A percentile compares a stretch with the other conserved stretches of the same genome.
phyloP scores from a whole-genome alignment of 2,329 filamentous ascomycete species.

The Stagonosporopsis chrysanthemi region DNA sequence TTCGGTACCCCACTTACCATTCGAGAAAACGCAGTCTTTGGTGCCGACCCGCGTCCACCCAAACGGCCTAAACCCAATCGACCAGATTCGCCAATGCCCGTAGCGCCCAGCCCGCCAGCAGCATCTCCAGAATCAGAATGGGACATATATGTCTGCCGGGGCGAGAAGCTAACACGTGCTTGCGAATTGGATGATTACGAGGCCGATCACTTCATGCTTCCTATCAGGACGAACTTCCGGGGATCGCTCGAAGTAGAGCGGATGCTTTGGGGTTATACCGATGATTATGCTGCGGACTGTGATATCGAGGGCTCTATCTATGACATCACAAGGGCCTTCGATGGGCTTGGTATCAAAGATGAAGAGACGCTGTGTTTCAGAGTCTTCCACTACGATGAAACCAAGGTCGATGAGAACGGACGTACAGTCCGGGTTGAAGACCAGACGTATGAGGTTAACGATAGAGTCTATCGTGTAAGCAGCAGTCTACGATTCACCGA shows the following conservation, averaged over 20 bases:
- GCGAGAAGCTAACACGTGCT: constrained; percentile 13
- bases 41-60: constrained; percentile 1
- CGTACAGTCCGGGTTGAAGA: neutral
- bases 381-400: constrained; percentile 2
- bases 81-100: neutral
- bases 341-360: constrained; percentile 8
- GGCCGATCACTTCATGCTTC: neutral
- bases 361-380: constrained; percentile 14
- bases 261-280: constrained; percentile 19
- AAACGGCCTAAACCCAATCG: constrained; percentile 1
- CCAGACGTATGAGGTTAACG: constrained; percentile 15
- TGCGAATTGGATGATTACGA: constrained; percentile 13
- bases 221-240: constrained; percentile 3
- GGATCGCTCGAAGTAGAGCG: constrained; percentile 14
- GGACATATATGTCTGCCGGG: constrained; percentile 14
- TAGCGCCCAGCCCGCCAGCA: neutral
- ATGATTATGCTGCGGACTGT: constrained; percentile 5
- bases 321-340: constrained; percentile 3
- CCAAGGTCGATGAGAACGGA: neutral
- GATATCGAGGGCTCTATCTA: constrained; percentile 10
- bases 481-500: neutral
- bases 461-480: constrained; percentile 9
- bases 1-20: neutral
- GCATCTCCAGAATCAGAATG: neutral
- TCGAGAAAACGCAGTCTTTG: neutral